Percentiles rank a stretch among this genome's conserved stretches.
phyloP scores from a whole-genome alignment of 2,329 filamentous ascomycete genomes.

The Xylariales sp. region DNA sequence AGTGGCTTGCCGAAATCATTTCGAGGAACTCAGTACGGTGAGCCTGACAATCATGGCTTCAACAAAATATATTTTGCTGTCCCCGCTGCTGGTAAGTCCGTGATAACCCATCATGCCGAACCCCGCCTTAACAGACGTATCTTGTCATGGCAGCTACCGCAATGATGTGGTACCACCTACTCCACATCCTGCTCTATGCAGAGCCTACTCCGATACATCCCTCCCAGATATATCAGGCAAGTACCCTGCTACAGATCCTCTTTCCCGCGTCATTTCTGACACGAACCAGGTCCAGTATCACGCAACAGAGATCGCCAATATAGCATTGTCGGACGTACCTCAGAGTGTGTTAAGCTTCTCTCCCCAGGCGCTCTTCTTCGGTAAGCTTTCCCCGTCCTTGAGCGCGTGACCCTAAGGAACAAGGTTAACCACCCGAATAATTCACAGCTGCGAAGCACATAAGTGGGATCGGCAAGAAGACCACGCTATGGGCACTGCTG shows the following conservation, averaged over 20 bases:
- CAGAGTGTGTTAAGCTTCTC: constrained; percentile 7
- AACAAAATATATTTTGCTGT: constrained; percentile 8
- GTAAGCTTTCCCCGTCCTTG: background rate
- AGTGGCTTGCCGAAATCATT: constrained; percentile 1
- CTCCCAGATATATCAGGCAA: background rate
- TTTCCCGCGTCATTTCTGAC: background rate
- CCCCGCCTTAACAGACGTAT: background rate
- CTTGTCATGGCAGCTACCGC: constrained; percentile 3
- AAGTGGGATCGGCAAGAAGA: constrained; percentile 7
- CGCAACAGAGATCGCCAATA: constrained; percentile 5
- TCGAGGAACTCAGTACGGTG: constrained; percentile 5
- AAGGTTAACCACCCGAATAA: background rate
- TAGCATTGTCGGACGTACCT: constrained; percentile 8
- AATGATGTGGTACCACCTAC: constrained; percentile 12
- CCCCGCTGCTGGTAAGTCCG: constrained; percentile 6
- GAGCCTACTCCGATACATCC: constrained; percentile 1
- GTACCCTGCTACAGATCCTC: background rate
- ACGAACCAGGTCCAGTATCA: constrained; percentile 7
- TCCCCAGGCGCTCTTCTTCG: constrained; percentile 5
- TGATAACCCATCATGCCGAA: background rate
- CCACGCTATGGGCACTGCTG: constrained; percentile 6
- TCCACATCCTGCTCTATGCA: constrained; percentile 8
- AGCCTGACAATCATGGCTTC: constrained; percentile 1
- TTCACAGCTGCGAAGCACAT: constrained; percentile 8
- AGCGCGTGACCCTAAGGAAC: background rate